Base-by-base conservation (phyloP, 148 eudicot species). In the Arctostaphylos glauca region DNA sequence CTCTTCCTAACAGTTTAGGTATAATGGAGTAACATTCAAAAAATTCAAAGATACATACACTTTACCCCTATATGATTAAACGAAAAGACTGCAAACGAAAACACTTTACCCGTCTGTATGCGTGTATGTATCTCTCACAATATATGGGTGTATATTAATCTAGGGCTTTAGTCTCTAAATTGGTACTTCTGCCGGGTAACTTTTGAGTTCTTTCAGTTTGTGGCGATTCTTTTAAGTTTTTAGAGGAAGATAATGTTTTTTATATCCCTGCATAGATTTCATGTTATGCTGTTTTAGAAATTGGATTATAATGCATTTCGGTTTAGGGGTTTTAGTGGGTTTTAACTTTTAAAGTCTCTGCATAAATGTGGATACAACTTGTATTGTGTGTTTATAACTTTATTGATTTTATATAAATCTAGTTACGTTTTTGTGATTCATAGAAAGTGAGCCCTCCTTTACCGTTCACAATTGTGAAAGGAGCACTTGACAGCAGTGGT, bases 361-460 rank as follows among this genome's bases (percentile, higher is more conserved):
- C 8, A 2, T 9, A n/a, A 3, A 38, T 18, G 43, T 54, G 7
- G 25, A 16, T 44, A 44, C 76, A 44, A 15, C 21, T 9, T 16
- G 1, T 77, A 2, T 49, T 55, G 23, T 76, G 12, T 53, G 19
- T 38, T 75, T n/a, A n/a, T n/a, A n/a, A n/a, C n/a, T n/a, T 49
- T 31, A 5, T 6, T 53, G 49, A 9, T 48, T 46, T 64, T 81
- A 47, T 80, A 48, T 76, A 3, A 31, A 43, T 54, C 18, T 3
- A 31, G 59, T 2, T 21, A 31, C 25, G 56, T 18, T 67, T 54
- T 74, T 5, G 23, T 68, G 14, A 56, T 38, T 73, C 58, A 85
- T 90, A 96, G 98, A 96, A 94, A 77, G 89, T 96, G 84, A 88
- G 82, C 76, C 98, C 99, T 74, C 95, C 98, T 59, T 10, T 89